Evolutionary conservation across 441 rosid species (phyloP).

Genomic region (Gossypium trilobum): DNA sequence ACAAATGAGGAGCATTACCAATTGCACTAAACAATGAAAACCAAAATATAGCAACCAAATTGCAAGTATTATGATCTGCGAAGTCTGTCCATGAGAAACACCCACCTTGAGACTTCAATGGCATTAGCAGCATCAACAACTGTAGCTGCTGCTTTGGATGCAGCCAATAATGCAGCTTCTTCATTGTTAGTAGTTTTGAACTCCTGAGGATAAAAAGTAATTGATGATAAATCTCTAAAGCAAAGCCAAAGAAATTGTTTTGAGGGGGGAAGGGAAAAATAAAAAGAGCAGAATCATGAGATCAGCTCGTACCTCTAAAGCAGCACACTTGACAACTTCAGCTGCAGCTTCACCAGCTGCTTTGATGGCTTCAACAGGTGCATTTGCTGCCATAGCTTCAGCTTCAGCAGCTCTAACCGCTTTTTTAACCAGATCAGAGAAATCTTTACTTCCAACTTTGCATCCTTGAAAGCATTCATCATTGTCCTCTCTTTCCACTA

Average conservation of each 20-base stretch:
- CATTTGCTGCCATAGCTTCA: constrained; percentile 87
- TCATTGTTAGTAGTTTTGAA: constrained; percentile 53
- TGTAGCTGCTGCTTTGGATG: constrained; percentile 81
- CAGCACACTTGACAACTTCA: constrained; percentile 86
- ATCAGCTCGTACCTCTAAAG: constrained; percentile 44
- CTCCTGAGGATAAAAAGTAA: constrained; percentile 39
- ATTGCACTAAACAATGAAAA: constrained; percentile 11
- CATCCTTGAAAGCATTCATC: constrained; percentile 80
- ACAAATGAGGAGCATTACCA: constrained; percentile 21
- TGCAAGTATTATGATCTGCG: not conserved
- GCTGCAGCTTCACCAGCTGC: constrained; percentile 97
- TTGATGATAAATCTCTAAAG: constrained; percentile 8
- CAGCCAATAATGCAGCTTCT: constrained; percentile 89
- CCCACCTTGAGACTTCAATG: constrained; percentile 72
- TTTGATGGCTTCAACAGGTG: constrained; percentile 73
- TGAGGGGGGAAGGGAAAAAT: not conserved
- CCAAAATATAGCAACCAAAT: not conserved
- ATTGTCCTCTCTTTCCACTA: constrained; percentile 54
- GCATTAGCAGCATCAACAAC: constrained; percentile 83
- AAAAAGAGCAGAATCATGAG: not conserved
- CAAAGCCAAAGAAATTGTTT: not conserved
- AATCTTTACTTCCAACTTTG: constrained; percentile 68
- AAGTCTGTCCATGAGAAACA: constrained; percentile 10
- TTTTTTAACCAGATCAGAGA: constrained; percentile 62
- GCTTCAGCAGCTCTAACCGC: constrained; percentile 93